Evolutionary conservation across 306 rosid species (phyloP), one percentile per base, ranked within the genome.

Genomic region (Geum urbanum): DNA sequence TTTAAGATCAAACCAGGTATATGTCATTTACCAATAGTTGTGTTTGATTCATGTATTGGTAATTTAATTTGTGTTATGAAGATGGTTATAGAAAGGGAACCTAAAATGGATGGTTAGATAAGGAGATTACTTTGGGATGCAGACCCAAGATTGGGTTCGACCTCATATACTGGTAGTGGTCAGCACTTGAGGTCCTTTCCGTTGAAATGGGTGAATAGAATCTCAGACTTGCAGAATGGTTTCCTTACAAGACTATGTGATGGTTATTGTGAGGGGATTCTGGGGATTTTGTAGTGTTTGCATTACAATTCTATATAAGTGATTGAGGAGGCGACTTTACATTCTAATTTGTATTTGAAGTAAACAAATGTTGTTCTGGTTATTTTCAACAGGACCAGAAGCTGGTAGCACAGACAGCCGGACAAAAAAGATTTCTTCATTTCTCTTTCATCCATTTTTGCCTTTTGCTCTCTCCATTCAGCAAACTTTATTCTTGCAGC

Each of bases 1-100:
- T 94, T 94, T 85, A 94, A 94, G 86, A 90, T 94, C 69, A 90
- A 90, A 81, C 87, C 97, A 84, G 97, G 98, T 94, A 77, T 50
- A 55, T 18, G 40, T 80, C 37, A 44, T 68, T 75, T 43, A 48
- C 76, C 70, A 72, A 12, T 40, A 43, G 47, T 35, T 20, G 48
- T 64, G 9, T 44, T 12, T 43, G 20, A 56, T 52, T 20, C 44
- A 59, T 15, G 16, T 19, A 14, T 14, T 40, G 13, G 32, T 19
- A 51, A 49, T 49, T 20, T 52, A 18, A 19, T 12, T 56, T 58
- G 12, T 58, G 10, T 58, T 58, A 19, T 40, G 35, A 58, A 19
- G 20, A 24, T 58, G 44, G 32, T 2, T n/a, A 8, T 14, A 13
- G 12, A 9, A 56, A 39, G 40, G 8, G 1, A 24, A 27, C 40